phyloP scores from a whole-genome alignment of 306 rosid genomes.

The Begonia loranthoides region DNA sequence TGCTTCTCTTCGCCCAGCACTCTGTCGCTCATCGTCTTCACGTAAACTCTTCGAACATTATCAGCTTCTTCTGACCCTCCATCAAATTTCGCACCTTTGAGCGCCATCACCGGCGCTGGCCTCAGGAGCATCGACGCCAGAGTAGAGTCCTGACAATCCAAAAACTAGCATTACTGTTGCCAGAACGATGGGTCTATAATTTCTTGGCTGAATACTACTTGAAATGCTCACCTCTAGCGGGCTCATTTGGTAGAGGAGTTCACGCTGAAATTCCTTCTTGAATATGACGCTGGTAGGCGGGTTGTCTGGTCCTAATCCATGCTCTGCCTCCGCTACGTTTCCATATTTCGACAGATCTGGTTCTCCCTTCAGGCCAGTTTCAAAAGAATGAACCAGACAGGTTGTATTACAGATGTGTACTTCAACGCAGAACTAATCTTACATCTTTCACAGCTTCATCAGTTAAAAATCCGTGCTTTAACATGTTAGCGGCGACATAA shows the following conservation, averaged over 20 bases:
- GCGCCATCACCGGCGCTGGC: constrained; percentile 15
- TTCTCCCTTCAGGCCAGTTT: constrained; percentile 5
- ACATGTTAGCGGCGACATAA: constrained; percentile 20
- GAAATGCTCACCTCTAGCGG: constrained; percentile 8
- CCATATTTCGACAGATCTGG: constrained; percentile 18
- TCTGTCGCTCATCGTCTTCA: constrained; percentile 17
- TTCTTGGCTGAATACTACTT: no score
- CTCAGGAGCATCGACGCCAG: constrained; percentile 21
- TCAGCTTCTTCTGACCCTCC: not conserved
- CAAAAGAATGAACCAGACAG: not conserved
- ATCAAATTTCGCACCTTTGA: not conserved
- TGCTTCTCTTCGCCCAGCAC: constrained; percentile 9
- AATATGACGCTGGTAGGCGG: constrained; percentile 12
- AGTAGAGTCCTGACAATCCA: constrained; percentile 10
- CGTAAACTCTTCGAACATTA: constrained; percentile 14
- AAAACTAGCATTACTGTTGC: no score
- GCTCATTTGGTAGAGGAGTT: constrained; percentile 8
- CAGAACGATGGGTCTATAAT: no score
- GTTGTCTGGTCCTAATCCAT: constrained; percentile 11
- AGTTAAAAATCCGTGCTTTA: constrained; percentile 13
- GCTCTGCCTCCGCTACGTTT: not conserved
- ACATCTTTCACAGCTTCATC: constrained; percentile 11
- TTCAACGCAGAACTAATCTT: not conserved
- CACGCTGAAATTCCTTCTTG: constrained; percentile 3
- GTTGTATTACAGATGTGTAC: not conserved